A percentile compares a stretch with the other conserved stretches of the same genome.
Evolutionary conservation across 2,329 filamentous ascomycete species (phyloP).

Genomic region (Fusarium albidum): DNA sequence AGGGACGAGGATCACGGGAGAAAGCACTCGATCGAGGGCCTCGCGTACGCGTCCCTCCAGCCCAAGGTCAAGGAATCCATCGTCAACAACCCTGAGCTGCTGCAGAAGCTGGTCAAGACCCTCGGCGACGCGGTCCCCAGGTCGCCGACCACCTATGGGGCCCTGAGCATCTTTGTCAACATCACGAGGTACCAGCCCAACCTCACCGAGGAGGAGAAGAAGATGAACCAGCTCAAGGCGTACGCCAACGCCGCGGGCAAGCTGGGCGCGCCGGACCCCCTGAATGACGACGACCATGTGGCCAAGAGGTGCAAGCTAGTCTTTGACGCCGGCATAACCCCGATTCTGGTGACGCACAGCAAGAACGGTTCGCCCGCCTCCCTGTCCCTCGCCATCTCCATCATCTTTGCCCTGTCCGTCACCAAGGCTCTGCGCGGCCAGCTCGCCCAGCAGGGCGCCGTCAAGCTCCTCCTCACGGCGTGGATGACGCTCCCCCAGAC

Average conservation of each 20-base stretch:
- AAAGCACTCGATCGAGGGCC: conserved; percentile 83
- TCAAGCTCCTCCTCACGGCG: conserved; percentile 81
- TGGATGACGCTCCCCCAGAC: conserved; percentile 68
- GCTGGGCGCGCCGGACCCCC: conserved; percentile 65
- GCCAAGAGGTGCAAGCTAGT: conserved; percentile 77
- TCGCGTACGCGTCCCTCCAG: conserved; percentile 91
- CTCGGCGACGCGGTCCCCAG: conserved; percentile 67
- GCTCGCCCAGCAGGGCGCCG: conserved; percentile 92
- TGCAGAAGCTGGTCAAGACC: conserved; percentile 73
- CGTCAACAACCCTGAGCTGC: conserved; percentile 70
- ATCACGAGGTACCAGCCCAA: conserved; percentile 81
- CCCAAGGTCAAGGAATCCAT: conserved; percentile 86
- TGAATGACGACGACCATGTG: conserved; percentile 81
- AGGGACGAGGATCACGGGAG: conserved; percentile 64
- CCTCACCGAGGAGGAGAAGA: conserved; percentile 89
- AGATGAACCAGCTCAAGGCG: conserved; percentile 89
- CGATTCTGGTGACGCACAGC: conserved; percentile 78
- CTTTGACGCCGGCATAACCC: conserved; percentile 80
- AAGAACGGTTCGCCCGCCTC: conserved; percentile 77
- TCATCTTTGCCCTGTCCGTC: conserved; percentile 80
- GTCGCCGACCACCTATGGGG: conserved; percentile 82
- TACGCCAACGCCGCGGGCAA: conserved; percentile 88
- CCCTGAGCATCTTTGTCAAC: conserved; percentile 85
- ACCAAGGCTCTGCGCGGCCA: conserved; percentile 77
- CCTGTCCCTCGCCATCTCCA: conserved; percentile 75